phyloP scores from a whole-genome alignment of 805 yeast genomes.

The Candida ponderosae region DNA sequence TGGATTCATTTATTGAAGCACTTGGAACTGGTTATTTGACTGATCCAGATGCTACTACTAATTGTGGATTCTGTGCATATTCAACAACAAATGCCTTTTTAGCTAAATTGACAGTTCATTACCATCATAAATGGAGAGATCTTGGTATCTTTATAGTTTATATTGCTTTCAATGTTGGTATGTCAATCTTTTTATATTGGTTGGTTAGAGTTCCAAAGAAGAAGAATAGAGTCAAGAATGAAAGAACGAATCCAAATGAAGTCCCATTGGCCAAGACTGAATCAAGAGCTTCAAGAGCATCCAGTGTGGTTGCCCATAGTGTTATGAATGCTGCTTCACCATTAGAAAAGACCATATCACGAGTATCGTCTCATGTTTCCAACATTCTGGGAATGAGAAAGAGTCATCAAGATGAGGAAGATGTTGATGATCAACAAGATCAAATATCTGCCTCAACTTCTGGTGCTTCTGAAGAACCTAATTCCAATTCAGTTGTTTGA shows the following conservation, averaged over 20 bases:
- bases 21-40: constrained; percentile 21
- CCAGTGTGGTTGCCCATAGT: not conserved
- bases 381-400: too few relatives aligned
- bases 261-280: not conserved
- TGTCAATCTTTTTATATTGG: constrained; percentile 42
- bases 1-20: constrained; percentile 26
- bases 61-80: constrained; percentile 53
- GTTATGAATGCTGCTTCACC: not conserved
- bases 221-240: constrained; percentile 1
- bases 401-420: too few relatives aligned
- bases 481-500: too few relatives aligned
- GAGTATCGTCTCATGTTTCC: not conserved
- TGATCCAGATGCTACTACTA: constrained; percentile 28
- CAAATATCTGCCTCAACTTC: too few relatives aligned
- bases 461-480: too few relatives aligned
- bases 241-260: not conserved
- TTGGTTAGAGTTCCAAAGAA: constrained; percentile 56
- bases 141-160: constrained; percentile 47
- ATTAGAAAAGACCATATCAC: not conserved
- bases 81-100: constrained; percentile 47
- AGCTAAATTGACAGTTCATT: constrained; percentile 21
- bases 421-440: too few relatives aligned
- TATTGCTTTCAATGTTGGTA: constrained; percentile 34
- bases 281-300: not conserved
- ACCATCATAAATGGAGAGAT: constrained; percentile 43